phyloP scores from a whole-genome alignment of 2,329 filamentous ascomycete species.

The Diaporthe citrichinensis region DNA sequence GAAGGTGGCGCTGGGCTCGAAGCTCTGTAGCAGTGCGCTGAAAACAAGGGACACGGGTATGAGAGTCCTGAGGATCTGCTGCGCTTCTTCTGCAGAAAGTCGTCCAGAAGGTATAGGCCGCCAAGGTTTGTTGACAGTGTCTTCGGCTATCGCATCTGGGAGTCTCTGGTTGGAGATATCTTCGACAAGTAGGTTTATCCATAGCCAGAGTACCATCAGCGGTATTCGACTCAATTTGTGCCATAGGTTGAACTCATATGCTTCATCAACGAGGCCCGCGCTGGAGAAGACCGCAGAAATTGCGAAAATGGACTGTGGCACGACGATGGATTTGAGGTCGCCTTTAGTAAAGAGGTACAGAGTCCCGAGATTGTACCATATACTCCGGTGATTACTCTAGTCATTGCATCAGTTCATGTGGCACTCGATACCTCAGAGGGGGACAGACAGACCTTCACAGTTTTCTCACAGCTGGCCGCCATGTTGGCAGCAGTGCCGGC shows the following conservation, averaged over 20 bases:
- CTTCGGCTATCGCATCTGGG: slow-evolving; percentile 5
- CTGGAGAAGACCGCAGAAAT: background rate
- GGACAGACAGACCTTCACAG: background rate
- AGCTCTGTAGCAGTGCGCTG: background rate
- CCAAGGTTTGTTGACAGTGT: slow-evolving; percentile 37
- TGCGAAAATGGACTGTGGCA: background rate
- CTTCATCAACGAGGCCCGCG: background rate
- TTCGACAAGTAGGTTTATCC: background rate
- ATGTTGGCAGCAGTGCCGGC: background rate
- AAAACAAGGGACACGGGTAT: background rate
- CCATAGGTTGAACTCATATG: background rate
- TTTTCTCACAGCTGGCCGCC: background rate
- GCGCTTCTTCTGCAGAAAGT: background rate
- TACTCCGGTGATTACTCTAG: background rate
- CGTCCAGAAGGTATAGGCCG: slow-evolving; percentile 26
- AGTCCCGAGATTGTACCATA: background rate
- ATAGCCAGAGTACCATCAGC: slow-evolving; percentile 1
- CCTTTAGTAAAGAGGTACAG: background rate
- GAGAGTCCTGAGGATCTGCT: background rate
- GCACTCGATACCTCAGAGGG: background rate
- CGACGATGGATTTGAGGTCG: background rate
- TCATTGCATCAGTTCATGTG: background rate
- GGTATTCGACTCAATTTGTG: background rate
- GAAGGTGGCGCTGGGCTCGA: background rate
- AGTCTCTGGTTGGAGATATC: slow-evolving; percentile 30